phyloP scores from a whole-genome alignment of 345 rosid genomes.

The Citrus hindsii region DNA sequence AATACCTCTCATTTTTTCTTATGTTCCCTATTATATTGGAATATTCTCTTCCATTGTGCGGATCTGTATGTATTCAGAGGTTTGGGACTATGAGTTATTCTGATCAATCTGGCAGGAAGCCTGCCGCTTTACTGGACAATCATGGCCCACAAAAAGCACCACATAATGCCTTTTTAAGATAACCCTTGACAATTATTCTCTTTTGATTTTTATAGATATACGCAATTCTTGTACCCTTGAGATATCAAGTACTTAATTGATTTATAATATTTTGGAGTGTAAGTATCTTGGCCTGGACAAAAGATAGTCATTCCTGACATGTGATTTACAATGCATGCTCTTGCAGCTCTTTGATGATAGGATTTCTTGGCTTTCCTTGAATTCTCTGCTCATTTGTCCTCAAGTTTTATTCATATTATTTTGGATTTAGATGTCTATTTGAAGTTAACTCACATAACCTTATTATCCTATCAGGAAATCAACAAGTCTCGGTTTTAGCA shows the following conservation, averaged over 20 bases:
- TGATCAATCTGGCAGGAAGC: background rate
- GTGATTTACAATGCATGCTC: background rate
- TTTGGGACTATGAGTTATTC: background rate
- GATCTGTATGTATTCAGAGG: background rate
- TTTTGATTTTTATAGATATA: background rate
- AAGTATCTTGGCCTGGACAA: background rate
- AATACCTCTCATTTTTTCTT: background rate
- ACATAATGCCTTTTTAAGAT: background rate
- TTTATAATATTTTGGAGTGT: no score
- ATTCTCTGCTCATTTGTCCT: background rate
- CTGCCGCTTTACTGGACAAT: background rate
- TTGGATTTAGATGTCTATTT: background rate
- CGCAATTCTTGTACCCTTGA: background rate
- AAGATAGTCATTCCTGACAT: background rate
- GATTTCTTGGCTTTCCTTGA: background rate
- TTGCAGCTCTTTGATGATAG: background rate
- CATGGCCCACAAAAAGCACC: background rate
- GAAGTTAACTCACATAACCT: background rate
- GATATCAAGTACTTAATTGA: background rate
- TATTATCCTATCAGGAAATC: slow-evolving; percentile 47
- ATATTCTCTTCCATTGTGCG: background rate
- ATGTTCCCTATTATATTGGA: background rate
- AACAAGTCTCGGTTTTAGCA: slow-evolving; percentile 48
- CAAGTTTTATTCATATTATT: background rate
- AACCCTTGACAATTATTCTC: background rate